Evolutionary conservation across 176 grass and related monocot genomes (phyloP).

Genomic region (Miscanthus lutarioriparius): DNA sequence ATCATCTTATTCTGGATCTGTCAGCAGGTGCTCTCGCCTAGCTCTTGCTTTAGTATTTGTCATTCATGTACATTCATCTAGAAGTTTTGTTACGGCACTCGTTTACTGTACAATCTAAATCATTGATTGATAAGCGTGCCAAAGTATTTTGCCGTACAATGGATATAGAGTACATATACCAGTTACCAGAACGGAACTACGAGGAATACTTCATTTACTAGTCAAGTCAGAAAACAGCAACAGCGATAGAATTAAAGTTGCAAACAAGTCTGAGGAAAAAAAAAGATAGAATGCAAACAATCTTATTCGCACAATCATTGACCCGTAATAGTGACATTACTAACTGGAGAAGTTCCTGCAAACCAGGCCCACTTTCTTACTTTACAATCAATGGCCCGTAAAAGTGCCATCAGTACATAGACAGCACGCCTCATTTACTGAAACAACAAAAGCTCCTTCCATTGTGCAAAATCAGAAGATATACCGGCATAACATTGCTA

Average conservation of each 20-base stretch:
- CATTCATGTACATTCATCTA: too few relatives aligned
- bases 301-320: not conserved
- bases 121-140: too few relatives aligned
- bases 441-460: slow-evolving; percentile 1
- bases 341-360: not conserved
- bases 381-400: not conserved
- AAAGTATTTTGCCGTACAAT: not conserved
- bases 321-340: not conserved
- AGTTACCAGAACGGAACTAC: not conserved
- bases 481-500: not conserved
- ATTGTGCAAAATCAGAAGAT: not conserved
- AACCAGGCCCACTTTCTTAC: not conserved
- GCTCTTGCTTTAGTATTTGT: not conserved
- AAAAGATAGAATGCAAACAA: not conserved
- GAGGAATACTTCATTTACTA: not conserved
- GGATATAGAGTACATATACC: too few relatives aligned
- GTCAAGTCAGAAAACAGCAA: not conserved
- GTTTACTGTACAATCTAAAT: too few relatives aligned
- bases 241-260: not conserved
- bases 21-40: not conserved
- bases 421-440: not conserved
- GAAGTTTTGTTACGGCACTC: too few relatives aligned
- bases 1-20: not conserved
- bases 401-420: not conserved
- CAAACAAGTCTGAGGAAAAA: not conserved